These are phyloP conservation scores for Taphrina sp. DNA, from an alignment of 1,139 yeast genomes.

Conservation along the genomic window DNA sequence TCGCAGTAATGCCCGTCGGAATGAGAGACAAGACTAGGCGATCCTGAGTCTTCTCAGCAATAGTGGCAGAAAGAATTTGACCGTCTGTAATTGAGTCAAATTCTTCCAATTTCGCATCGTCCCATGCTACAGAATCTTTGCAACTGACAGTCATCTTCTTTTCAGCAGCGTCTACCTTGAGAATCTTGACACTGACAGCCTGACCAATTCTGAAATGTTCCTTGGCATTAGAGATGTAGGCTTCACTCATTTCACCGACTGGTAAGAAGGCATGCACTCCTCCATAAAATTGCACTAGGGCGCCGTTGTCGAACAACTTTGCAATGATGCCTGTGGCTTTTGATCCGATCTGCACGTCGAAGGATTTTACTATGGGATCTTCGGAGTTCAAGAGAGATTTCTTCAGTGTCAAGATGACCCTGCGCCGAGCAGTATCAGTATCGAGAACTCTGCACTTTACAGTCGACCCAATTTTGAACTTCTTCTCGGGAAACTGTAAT, in stretches of 20 bases:
- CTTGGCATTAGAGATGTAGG: slow-evolving; percentile 71
- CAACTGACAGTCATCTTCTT: slow-evolving; percentile 70
- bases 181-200: slow-evolving; percentile 69
- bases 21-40: slow-evolving; percentile 56
- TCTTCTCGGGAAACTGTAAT: slow-evolving; percentile 84
- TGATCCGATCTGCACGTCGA: slow-evolving; percentile 58
- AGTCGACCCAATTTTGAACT: slow-evolving; percentile 77
- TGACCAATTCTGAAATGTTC: slow-evolving; percentile 83
- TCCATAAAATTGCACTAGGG: slow-evolving; percentile 79
- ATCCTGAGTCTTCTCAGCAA: slow-evolving; percentile 68
- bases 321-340: slow-evolving; percentile 75
- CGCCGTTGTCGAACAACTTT: slow-evolving; percentile 72
- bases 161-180: slow-evolving; percentile 56
- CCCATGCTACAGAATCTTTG: slow-evolving; percentile 59
- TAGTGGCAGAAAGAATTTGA: slow-evolving; percentile 58
- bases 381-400: slow-evolving; percentile 72
- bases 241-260: slow-evolving; percentile 82
- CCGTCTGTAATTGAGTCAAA: slow-evolving; percentile 60
- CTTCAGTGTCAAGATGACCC: slow-evolving; percentile 68
- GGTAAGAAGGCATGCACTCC: slow-evolving; percentile 77
- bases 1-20: slow-evolving; percentile 62
- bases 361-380: slow-evolving; percentile 50
- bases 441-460: slow-evolving; percentile 63
- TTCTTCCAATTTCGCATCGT: slow-evolving; percentile 49
- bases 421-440: slow-evolving; percentile 47